Evolutionary conservation across 176 grass and related monocot species (phyloP), one percentile per base, ranked within the genome.

Genomic region (Aegilops umbellulata): DNA sequence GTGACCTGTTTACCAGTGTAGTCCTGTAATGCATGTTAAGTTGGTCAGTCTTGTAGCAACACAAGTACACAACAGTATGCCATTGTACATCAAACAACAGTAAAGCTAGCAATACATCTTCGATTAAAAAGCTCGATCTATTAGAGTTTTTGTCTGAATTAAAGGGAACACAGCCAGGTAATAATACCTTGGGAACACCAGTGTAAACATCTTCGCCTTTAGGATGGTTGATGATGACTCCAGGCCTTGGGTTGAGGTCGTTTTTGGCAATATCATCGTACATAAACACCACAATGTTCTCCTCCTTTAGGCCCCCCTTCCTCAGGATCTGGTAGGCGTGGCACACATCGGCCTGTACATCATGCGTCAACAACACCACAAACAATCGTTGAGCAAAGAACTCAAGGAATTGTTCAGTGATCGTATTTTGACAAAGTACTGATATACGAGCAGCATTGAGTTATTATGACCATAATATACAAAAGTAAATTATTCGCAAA

Each of bases 251-350:
- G 68, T 98, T 98, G 73, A 90, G 76, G 41, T 60, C 20, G 79
- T 87, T 94, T 66, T 83, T 1, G 24, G 97, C 92, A 58, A 95
- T 95, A 26, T 98, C 97, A 55, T 95, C 94, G 7, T 89, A 92
- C 94, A 98, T 98, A 67, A 95, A 95, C 51, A 95, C 97, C 74
- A 94, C 90, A 34, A 98, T 98, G 83, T 98, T 98, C 74, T 98
- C 94, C 87, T 96, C 94, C 70, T 90, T 90, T 15, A 95, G 55
- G 49, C 93, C 93, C 27, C 97, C 92, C 24, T 75, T 88, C 88
- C 42, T 65, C 57, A 95, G 86, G 71, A 98, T 84, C 78, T 95
- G 97, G 88, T 94, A 98, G 1, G 97, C 94, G 49, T 98, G 97
- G 67, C 94, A 98, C 61, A 98, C 90, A 86, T 99, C 94, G 64